Conservation (phyloP, 2,329 filamentous ascomycete species). For the Zarea fungicola region DNA sequence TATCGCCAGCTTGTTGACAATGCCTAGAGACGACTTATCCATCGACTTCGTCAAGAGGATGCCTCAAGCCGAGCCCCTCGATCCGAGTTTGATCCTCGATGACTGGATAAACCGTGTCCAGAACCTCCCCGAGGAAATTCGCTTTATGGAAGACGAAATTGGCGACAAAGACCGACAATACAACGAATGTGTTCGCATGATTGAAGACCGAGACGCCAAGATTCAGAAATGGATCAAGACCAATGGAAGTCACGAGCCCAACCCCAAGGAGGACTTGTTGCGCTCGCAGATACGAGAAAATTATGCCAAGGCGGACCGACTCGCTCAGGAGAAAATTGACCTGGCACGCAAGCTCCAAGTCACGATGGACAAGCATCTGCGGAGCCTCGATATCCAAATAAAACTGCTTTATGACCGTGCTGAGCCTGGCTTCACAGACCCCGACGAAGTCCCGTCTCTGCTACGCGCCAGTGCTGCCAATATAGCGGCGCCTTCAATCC, state of each 20-base stretch:
- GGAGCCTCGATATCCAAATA: constrained; percentile 57
- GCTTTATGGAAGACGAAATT: constrained; percentile 79
- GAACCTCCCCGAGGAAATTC: constrained; percentile 77
- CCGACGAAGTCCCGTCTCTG: constrained; percentile 58
- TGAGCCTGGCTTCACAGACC: constrained; percentile 57
- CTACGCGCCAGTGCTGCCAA: constrained; percentile 55
- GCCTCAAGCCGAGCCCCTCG: constrained; percentile 56
- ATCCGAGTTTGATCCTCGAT: constrained; percentile 67
- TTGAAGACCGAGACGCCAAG: constrained; percentile 66
- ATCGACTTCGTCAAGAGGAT: constrained; percentile 66
- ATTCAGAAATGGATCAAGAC: constrained; percentile 78
- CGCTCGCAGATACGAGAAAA: constrained; percentile 62
- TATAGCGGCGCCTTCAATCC: constrained; percentile 35
- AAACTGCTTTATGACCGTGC: constrained; percentile 56
- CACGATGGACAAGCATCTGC: constrained; percentile 58
- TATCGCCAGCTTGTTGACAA: constrained; percentile 41
- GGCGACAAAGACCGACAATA: constrained; percentile 72
- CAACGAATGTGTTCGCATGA: constrained; percentile 61
- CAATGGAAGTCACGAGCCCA: constrained; percentile 66
- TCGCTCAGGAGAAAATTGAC: constrained; percentile 70
- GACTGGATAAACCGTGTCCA: constrained; percentile 71
- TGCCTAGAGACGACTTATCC: constrained; percentile 68
- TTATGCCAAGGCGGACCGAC: constrained; percentile 61
- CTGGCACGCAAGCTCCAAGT: constrained; percentile 60
- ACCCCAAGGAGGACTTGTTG: constrained; percentile 69